Base-by-base conservation (phyloP, 805 yeast genomes). In the Teunomyces kruisii region DNA sequence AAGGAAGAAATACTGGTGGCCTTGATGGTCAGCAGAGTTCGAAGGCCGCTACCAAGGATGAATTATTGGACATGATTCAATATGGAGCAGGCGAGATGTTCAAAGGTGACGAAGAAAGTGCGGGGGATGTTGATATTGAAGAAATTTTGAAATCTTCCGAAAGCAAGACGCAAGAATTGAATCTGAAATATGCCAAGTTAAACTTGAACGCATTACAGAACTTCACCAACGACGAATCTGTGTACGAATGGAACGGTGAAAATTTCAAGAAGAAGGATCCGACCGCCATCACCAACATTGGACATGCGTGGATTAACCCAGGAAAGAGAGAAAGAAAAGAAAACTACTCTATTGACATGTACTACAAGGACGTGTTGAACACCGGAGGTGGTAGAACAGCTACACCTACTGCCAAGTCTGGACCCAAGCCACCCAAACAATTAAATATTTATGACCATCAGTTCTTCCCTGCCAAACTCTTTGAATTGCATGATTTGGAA, bases 201-300 rank as follows among this genome's bases (percentile, higher is more conserved):
- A 88, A 90, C 39, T 70, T 87, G 43, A 89, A 83, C 59, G 95
- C 88, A 47, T 69, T 87, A 50, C 94, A 87, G 57, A 84, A 83
- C 58, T 86, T 85, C 59, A 72, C 86, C 24, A 78, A 84, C 45
- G 86, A 81, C 48, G 77, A 70, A 43, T 72, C 79, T 3, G 91
- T 88, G 10, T 87, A 87, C 64, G 92, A 87, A 64, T 87, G 96
- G 96, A 84, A 87, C 62, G 96, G 96, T 39, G 83, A 85, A 52
- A 85, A 84, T 57, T 87, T 86, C 68, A 83, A 84, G 64, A 82
- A 82, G 67, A 84, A 84, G 54, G 64, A 68, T 3, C 65, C 70
- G n/a, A 65, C 74, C 24, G 74, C 75, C 9, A 69, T 76, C 32
- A 70, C 79, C 15, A 76, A 74, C 47, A 66, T 72, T 45, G 77